A percentile compares a stretch with the other conserved stretches of the same genome.
Conservation (phyloP, 176 grass and related monocot genomes). For the Triticum dicoccoides region DNA sequence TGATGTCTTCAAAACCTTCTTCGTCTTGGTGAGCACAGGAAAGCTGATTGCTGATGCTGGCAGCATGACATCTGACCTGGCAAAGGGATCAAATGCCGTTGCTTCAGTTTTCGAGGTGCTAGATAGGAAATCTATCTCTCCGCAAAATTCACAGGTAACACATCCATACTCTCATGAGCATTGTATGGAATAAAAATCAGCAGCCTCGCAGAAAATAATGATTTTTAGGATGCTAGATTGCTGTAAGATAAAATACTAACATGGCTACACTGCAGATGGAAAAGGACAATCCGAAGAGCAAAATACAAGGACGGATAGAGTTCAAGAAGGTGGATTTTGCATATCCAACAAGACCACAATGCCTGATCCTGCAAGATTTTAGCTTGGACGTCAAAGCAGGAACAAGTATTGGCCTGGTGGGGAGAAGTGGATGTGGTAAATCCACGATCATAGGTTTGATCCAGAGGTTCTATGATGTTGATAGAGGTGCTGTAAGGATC, state of each 20-base stretch:
- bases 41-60: slow-evolving; percentile 97
- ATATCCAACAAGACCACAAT: slow-evolving; percentile 81
- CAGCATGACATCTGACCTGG: slow-evolving; percentile 97
- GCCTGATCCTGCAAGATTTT: slow-evolving; percentile 88
- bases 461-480: slow-evolving; percentile 96
- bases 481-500: slow-evolving; percentile 70
- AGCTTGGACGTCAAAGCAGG: slow-evolving; percentile 91
- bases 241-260: slow-evolving; percentile 23
- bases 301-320: slow-evolving; percentile 87
- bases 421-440: slow-evolving; percentile 93
- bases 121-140: slow-evolving; percentile 80
- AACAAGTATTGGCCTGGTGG: slow-evolving; percentile 83
- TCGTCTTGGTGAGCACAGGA: slow-evolving; percentile 95
- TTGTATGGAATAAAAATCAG: not conserved
- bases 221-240: not conserved
- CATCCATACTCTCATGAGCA: not conserved
- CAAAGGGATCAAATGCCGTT: slow-evolving; percentile 92
- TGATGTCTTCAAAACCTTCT: slow-evolving; percentile 99
- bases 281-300: slow-evolving; percentile 50
- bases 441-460: slow-evolving; percentile 93
- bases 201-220: slow-evolving; percentile 3
- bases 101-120: slow-evolving; percentile 97
- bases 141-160: slow-evolving; percentile 56
- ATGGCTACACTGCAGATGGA: slow-evolving; percentile 49
- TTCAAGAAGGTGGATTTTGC: slow-evolving; percentile 90